Percentiles rank a stretch among this genome's conserved stretches.
phyloP scores from a whole-genome alignment of 352 stramenopile species.

The Phytophthora syringae region DNA sequence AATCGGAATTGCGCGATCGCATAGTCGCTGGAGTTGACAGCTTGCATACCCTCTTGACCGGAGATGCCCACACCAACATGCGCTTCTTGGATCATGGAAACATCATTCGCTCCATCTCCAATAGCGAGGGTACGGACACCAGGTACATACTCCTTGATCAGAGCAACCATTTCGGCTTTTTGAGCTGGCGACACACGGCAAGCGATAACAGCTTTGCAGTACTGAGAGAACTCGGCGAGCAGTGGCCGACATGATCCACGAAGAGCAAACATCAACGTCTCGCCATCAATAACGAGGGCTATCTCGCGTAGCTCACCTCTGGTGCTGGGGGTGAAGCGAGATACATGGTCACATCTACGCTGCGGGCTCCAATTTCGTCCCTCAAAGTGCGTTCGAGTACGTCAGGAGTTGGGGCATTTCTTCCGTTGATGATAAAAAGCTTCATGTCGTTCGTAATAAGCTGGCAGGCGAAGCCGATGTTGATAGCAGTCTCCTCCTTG shows the following conservation, averaged over 20 bases:
- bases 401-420: constrained; percentile 56
- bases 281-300: constrained; percentile 82
- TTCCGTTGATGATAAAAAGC: constrained; percentile 69
- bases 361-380: constrained; percentile 50
- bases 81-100: constrained; percentile 95
- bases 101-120: constrained; percentile 95
- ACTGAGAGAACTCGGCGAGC: constrained; percentile 76
- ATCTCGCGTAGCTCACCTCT: constrained; percentile 62
- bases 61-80: constrained; percentile 93
- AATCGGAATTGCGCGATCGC: constrained; percentile 94
- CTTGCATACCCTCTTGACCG: constrained; percentile 92
- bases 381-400: constrained; percentile 55
- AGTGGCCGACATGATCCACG: constrained; percentile 42
- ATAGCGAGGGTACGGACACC: constrained; percentile 88
- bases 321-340: constrained; percentile 44
- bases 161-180: constrained; percentile 84
- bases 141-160: constrained; percentile 81
- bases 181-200: constrained; percentile 88
- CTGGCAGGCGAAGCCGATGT: constrained; percentile 93
- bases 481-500: constrained; percentile 95
- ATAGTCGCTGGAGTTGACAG: constrained; percentile 94
- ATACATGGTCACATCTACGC: constrained; percentile 55
- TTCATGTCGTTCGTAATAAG: constrained; percentile 88
- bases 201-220: constrained; percentile 89
- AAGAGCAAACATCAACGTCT: constrained; percentile 72